Percentiles rank a stretch among this genome's conserved stretches.
Evolutionary conservation across 805 yeast species (phyloP).

Genomic region (Hemisphaericaspora nanyangensis): DNA sequence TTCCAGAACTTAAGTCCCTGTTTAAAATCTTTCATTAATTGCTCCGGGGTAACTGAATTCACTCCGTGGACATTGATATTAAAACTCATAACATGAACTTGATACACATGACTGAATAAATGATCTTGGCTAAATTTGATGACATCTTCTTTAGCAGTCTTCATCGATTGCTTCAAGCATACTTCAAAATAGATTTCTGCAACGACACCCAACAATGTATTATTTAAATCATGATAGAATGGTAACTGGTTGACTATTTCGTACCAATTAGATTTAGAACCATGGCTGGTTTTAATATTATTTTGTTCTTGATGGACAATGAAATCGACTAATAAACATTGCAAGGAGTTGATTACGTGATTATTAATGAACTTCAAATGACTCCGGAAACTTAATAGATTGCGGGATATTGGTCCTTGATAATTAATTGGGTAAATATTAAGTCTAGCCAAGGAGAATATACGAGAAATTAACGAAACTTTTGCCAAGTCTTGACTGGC

Average conservation of each 20-base stretch:
- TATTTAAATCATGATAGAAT: constrained; percentile 53
- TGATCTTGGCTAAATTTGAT: constrained; percentile 26
- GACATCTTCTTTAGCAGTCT: constrained; percentile 22
- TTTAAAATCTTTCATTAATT: constrained; percentile 27
- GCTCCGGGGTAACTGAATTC: constrained; percentile 33
- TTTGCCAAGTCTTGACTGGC: constrained; percentile 30
- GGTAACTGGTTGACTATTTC: constrained; percentile 55
- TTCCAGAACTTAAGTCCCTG: constrained; percentile 34
- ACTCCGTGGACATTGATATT: constrained; percentile 41
- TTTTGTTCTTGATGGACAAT: constrained; percentile 44
- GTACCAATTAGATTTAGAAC: constrained; percentile 53
- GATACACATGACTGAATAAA: constrained; percentile 33
- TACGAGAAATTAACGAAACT: constrained; percentile 32
- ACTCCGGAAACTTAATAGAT: constrained; percentile 63
- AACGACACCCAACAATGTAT: constrained; percentile 60
- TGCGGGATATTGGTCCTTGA: constrained; percentile 68
- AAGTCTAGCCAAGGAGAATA: constrained; percentile 33
- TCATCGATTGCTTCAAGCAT: constrained; percentile 26
- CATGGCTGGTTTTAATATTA: constrained; percentile 42
- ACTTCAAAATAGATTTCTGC: constrained; percentile 50
- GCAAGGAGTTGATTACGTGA: constrained; percentile 52
- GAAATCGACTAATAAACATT: constrained; percentile 47
- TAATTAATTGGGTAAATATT: constrained; percentile 46
- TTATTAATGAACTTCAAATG: constrained; percentile 51
- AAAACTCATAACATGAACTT: constrained; percentile 33